These are phyloP conservation scores for Wickerhamiella pararugosa DNA, from an alignment of 1,139 yeast species.

Conservation along the genomic window DNA sequence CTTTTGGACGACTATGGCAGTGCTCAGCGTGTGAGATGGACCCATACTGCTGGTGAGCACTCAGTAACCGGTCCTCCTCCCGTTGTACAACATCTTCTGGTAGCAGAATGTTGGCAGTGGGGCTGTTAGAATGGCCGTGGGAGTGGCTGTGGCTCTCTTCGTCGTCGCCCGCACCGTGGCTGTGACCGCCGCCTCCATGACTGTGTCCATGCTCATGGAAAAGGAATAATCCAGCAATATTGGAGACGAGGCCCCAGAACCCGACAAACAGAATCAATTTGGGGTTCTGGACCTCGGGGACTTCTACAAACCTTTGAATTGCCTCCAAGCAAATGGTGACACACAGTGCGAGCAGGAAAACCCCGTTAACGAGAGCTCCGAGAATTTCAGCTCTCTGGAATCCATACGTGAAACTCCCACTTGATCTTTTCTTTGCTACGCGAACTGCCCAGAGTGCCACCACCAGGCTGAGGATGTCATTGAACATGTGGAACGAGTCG, in stretches of 20 bases:
- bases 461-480: slow-evolving; percentile 76
- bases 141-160: slow-evolving; percentile 9
- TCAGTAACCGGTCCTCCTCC: slow-evolving; percentile 15
- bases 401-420: slow-evolving; percentile 81
- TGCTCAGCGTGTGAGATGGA: slow-evolving; percentile 7
- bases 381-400: slow-evolving; percentile 94
- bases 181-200: slow-evolving; percentile 28
- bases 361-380: slow-evolving; percentile 93
- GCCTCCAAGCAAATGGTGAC: slow-evolving; percentile 89
- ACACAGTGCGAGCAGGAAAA: slow-evolving; percentile 79
- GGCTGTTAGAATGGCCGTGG: slow-evolving; percentile 14
- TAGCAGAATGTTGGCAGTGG: slow-evolving; percentile 18
- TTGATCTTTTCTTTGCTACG: slow-evolving; percentile 75
- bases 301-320: slow-evolving; percentile 70
- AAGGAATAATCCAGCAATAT: slow-evolving; percentile 64
- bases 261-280: slow-evolving; percentile 72
- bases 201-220: slow-evolving; percentile 56
- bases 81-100: slow-evolving; percentile 22
- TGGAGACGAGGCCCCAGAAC: slow-evolving; percentile 63
- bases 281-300: slow-evolving; percentile 68
- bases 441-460: slow-evolving; percentile 96
- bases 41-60: slow-evolving; percentile 9
- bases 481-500: slow-evolving; percentile 94
- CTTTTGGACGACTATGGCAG: slow-evolving; percentile 7
- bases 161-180: slow-evolving; percentile 13